Evolutionary conservation across 2,329 filamentous ascomycete species (phyloP), one percentile per base, ranked within the genome.

Genomic region (Fusarium sp.): DNA sequence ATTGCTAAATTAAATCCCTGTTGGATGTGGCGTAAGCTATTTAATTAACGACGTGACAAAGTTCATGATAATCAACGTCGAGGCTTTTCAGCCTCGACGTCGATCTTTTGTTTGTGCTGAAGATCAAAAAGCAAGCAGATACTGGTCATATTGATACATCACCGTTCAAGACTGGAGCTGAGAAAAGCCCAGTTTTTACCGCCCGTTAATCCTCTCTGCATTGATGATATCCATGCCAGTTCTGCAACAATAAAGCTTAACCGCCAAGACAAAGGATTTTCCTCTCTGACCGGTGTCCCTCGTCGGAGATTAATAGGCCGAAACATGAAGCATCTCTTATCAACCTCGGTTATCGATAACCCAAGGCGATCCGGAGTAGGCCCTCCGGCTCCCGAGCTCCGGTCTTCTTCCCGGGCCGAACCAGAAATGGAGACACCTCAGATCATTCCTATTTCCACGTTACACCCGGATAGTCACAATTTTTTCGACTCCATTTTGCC

Each of bases 401-500:
- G 63, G 43, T 22, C 6, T 55, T 54, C 47, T 54, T 29, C 32
- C 62, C 54, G 63, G 49, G 49, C 49, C 49, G 49, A 53, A 63
- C 29, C 6, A 13, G 43, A 40, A 8, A 25, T 20, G 29, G 47
- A 18, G n/a, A 40, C 3, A n/a, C 52, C 8, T 49, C 4, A 29
- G 15, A 54, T 27, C 25, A 27, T 5, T 27, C 20, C 25, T 45
- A 66, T 67, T 49, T 16, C 63, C 62, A 49, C 10, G 13, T 34
- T 62, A 62, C 44, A 7, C 4, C 47, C 63, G 55, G 25, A 55
- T 25, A n/a, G 22, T 44, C 29, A n/a, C 2, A 2, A 8, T 12
- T 15, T 40, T 51, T 52, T 38, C 24, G 62, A 61, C 62, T 67
- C 62, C 63, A 55, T 62, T 49, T 46, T 41, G 25, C 29, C 48